Evolutionary conservation across 2,329 filamentous ascomycete genomes (phyloP).

Genomic region (Cladophialophora carrionii): DNA sequence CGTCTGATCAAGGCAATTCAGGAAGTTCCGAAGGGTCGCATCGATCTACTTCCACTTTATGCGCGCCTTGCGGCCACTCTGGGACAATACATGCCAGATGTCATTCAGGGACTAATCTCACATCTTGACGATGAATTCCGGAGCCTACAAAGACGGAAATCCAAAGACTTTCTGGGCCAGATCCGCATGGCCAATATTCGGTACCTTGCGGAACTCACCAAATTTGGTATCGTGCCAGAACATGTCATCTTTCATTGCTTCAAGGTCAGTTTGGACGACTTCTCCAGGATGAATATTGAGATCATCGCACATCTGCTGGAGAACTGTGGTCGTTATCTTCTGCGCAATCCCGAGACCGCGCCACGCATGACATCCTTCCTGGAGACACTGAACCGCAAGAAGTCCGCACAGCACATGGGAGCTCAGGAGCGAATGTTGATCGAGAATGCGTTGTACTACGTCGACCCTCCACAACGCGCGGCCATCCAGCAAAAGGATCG

Average conservation of each 20-base stretch:
- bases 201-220: slow-evolving; percentile 96
- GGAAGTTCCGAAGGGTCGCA: slow-evolving; percentile 90
- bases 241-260: slow-evolving; percentile 99
- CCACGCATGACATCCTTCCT: slow-evolving; percentile 92
- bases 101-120: slow-evolving; percentile 87
- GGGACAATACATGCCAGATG: slow-evolving; percentile 88
- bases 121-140: slow-evolving; percentile 97
- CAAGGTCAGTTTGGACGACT: slow-evolving; percentile 96
- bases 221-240: slow-evolving; percentile 96
- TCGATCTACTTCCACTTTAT: slow-evolving; percentile 87
- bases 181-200: slow-evolving; percentile 92
- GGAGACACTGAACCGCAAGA: slow-evolving; percentile 93
- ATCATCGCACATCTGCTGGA: slow-evolving; percentile 95
- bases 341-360: slow-evolving; percentile 89
- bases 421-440: slow-evolving; percentile 98
- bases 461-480: slow-evolving; percentile 89
- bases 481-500: slow-evolving; percentile 97
- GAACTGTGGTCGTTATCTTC: slow-evolving; percentile 91
- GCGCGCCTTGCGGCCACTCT: slow-evolving; percentile 91
- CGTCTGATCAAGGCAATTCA: slow-evolving; percentile 89
- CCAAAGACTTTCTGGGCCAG: slow-evolving; percentile 95
- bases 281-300: slow-evolving; percentile 98
- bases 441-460: slow-evolving; percentile 97
- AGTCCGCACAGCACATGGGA: slow-evolving; percentile 89
- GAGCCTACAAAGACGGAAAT: slow-evolving; percentile 92